phyloP scores from a whole-genome alignment of 75 land plant genomes.

The Ceratopteris richardii region DNA sequence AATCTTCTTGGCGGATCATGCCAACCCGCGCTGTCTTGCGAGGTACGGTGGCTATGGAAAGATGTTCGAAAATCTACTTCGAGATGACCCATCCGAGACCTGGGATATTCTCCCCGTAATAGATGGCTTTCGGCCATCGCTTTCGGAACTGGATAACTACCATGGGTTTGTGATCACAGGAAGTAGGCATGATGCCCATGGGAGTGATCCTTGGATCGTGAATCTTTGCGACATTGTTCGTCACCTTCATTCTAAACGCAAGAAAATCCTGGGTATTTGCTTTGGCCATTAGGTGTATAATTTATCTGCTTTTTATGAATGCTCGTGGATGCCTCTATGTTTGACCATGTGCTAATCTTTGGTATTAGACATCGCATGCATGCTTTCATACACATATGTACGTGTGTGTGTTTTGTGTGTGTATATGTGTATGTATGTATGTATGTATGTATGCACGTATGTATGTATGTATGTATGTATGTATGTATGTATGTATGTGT shows the following conservation, averaged over 20 bases:
- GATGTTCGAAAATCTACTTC: conserved; percentile 49
- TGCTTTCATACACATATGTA: not conserved
- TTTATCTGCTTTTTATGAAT: no score
- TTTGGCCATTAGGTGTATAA: conserved; percentile 82
- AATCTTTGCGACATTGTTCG: conserved; percentile 38
- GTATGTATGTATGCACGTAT: no score
- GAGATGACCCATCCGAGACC: conserved; percentile 48
- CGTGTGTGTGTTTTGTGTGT: no score
- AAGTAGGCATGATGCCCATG: conserved; percentile 79
- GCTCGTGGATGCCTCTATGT: no score
- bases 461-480: no score
- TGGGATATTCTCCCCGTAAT: conserved; percentile 53
- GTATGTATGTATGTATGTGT: no score
- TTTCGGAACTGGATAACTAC: conserved; percentile 37
- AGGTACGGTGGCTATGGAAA: conserved; percentile 69
- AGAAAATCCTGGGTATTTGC: conserved; percentile 73
- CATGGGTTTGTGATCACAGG: conserved; percentile 87
- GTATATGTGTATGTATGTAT: no score
- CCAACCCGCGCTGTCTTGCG: conserved; percentile 11
- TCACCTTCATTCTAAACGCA: conserved; percentile 33
- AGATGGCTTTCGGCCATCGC: conserved; percentile 48
- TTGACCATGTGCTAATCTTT: no score
- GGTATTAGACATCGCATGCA: not conserved
- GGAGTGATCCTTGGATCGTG: conserved; percentile 59
- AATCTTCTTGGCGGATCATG: conserved; percentile 21